phyloP scores from a whole-genome alignment of 1,284 basidiomycete species.

The Ganoderma resinaceum region DNA sequence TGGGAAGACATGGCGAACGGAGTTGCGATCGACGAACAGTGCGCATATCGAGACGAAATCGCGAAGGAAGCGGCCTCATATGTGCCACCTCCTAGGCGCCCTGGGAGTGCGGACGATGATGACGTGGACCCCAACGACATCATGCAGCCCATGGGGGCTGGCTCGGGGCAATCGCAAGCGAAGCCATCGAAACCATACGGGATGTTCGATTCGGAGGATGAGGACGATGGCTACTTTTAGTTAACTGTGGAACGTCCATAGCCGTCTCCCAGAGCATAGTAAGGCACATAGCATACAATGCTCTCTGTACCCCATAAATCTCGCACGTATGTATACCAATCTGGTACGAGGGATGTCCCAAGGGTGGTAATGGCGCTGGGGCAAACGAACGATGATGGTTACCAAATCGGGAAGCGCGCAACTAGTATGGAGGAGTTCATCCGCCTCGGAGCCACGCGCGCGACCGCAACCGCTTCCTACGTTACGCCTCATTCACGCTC shows the following conservation, averaged over 20 bases:
- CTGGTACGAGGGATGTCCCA: not conserved
- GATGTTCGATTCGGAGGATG: slow-evolving; percentile 27
- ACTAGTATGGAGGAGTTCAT: slow-evolving; percentile 22
- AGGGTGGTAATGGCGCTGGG: not conserved
- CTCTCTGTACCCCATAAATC: not conserved
- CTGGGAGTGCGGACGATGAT: slow-evolving; percentile 16
- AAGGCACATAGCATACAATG: not conserved
- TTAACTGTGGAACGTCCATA: not conserved
- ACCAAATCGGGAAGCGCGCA: slow-evolving; percentile 32
- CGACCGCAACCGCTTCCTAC: slow-evolving; percentile 23
- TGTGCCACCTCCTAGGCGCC: not conserved
- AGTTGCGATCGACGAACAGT: slow-evolving; percentile 40
- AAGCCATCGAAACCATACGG: slow-evolving; percentile 8
- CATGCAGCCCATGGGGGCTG: slow-evolving; percentile 8
- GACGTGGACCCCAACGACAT: slow-evolving; percentile 38
- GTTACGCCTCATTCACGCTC: slow-evolving; percentile 31
- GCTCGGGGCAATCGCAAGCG: not conserved
- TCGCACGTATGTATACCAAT: not conserved
- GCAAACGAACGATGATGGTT: slow-evolving; percentile 21
- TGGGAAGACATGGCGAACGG: slow-evolving; percentile 39
- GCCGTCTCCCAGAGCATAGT: not conserved
- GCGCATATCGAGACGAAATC: slow-evolving; percentile 21
- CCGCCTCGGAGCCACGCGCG: slow-evolving; percentile 10
- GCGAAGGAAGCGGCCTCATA: slow-evolving; percentile 4
- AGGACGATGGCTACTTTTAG: slow-evolving; percentile 19